Percentiles rank a stretch among this genome's conserved stretches.
Conservation (phyloP, 129 eudicot genomes). For the Scalesia atractyloides region DNA sequence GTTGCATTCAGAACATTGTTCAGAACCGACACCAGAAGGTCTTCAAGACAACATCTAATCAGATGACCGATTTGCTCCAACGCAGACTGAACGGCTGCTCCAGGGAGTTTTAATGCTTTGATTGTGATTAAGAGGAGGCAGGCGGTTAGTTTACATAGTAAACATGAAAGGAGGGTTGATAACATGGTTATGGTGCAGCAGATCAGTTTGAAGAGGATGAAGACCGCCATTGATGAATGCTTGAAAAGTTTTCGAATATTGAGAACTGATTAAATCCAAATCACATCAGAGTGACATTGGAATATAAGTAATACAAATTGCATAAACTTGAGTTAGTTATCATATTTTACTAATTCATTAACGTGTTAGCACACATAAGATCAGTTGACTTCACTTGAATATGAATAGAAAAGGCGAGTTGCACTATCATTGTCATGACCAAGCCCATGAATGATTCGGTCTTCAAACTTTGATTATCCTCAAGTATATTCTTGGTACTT, state of each 20-base stretch:
- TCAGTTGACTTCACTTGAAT: constrained; percentile 1
- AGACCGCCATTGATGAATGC: constrained; percentile 35
- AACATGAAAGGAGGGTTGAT: constrained; percentile 32
- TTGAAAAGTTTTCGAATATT: background rate
- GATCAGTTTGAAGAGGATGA: constrained; percentile 43
- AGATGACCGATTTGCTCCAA: constrained; percentile 37
- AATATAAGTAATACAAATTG: background rate
- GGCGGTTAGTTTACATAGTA: constrained; percentile 33
- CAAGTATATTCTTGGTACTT: no score
- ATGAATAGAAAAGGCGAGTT: background rate
- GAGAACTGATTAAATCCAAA: background rate
- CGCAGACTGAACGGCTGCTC: constrained; percentile 38
- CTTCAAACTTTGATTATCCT: no score
- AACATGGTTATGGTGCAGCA: constrained; percentile 31
- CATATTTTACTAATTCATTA: background rate
- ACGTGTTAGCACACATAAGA: background rate
- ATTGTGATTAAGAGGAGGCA: constrained; percentile 41
- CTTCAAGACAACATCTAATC: constrained; percentile 29
- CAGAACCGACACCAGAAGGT: constrained; percentile 20
- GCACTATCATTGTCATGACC: constrained; percentile 2
- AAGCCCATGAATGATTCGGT: background rate
- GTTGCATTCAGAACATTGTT: constrained; percentile 29
- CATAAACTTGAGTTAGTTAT: background rate
- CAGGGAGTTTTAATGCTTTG: constrained; percentile 55
- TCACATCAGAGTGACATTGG: background rate